Conservation (phyloP, 2,329 filamentous ascomycete species). For the Helotiales sp. region DNA sequence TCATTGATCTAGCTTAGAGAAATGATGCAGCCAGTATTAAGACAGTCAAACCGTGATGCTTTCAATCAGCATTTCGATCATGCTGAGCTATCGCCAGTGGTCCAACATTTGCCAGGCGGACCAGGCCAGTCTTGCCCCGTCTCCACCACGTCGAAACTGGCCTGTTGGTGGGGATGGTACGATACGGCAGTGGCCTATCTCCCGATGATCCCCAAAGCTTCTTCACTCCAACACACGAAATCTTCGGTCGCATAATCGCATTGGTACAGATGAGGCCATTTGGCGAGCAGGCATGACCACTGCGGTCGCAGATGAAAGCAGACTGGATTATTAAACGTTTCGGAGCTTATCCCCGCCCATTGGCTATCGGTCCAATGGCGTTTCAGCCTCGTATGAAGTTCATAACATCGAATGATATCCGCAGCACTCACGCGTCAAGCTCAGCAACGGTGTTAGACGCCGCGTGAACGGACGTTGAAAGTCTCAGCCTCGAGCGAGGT, state of each 20-base stretch:
- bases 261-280: constrained; percentile 1
- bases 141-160: constrained; percentile 17
- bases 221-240: not conserved
- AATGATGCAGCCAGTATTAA: constrained; percentile 1
- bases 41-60: not conserved
- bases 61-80: not conserved
- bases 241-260: constrained; percentile 1
- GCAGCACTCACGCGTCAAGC: constrained; percentile 6
- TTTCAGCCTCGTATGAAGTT: constrained; percentile 15
- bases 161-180: constrained; percentile 11
- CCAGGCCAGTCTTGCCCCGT: constrained; percentile 2
- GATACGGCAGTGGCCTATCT: constrained; percentile 9
- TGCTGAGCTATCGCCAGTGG: not conserved
- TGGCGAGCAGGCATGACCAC: constrained; percentile 6
- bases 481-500: constrained; percentile 3
- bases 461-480: not conserved
- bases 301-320: constrained; percentile 1
- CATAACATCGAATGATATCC: constrained; percentile 15
- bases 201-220: constrained; percentile 16
- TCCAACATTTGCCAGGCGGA: not conserved
- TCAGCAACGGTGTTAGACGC: not conserved
- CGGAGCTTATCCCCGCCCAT: constrained; percentile 3
- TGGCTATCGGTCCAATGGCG: constrained; percentile 2
- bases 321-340: constrained; percentile 13
- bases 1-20: not conserved